phyloP scores from a whole-genome alignment of 768 basidiomycete species.

The Fomitopsis serialis region DNA sequence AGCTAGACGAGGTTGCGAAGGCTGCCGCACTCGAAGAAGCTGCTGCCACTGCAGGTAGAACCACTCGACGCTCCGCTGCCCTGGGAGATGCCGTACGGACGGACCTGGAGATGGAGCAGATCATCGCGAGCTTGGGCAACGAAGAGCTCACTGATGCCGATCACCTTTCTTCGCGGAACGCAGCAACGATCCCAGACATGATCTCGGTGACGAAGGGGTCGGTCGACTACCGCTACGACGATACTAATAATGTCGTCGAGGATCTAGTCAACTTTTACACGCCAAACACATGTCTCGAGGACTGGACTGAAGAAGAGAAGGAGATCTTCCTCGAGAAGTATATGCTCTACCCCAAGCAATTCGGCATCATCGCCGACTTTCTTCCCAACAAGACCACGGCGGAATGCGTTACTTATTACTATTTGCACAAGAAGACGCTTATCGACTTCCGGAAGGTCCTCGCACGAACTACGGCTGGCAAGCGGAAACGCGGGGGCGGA shows the following conservation, averaged over 20 bases:
- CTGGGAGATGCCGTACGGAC: slow-evolving; percentile 89
- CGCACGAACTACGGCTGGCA: slow-evolving; percentile 57
- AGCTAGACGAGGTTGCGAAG: slow-evolving; percentile 58
- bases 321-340: slow-evolving; percentile 75
- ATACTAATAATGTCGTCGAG: slow-evolving; percentile 76
- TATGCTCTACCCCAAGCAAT: slow-evolving; percentile 87
- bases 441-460: slow-evolving; percentile 84
- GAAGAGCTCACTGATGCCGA: slow-evolving; percentile 93
- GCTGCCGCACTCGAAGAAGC: slow-evolving; percentile 39
- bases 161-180: slow-evolving; percentile 78
- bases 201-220: slow-evolving; percentile 59
- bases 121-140: slow-evolving; percentile 88
- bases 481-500: slow-evolving; percentile 55
- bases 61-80: slow-evolving; percentile 70
- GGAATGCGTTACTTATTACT: slow-evolving; percentile 92
- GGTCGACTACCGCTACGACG: slow-evolving; percentile 67
- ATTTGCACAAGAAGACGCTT: slow-evolving; percentile 84
- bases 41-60: slow-evolving; percentile 41
- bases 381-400: slow-evolving; percentile 80
- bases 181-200: slow-evolving; percentile 91
- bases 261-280: slow-evolving; percentile 78
- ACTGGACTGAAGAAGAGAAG: slow-evolving; percentile 88
- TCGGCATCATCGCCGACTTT: slow-evolving; percentile 81
- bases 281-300: slow-evolving; percentile 63
- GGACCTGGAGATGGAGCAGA: slow-evolving; percentile 95